Base-by-base conservation (phyloP, 805 yeast species). In the Monosporozyma solicola region DNA sequence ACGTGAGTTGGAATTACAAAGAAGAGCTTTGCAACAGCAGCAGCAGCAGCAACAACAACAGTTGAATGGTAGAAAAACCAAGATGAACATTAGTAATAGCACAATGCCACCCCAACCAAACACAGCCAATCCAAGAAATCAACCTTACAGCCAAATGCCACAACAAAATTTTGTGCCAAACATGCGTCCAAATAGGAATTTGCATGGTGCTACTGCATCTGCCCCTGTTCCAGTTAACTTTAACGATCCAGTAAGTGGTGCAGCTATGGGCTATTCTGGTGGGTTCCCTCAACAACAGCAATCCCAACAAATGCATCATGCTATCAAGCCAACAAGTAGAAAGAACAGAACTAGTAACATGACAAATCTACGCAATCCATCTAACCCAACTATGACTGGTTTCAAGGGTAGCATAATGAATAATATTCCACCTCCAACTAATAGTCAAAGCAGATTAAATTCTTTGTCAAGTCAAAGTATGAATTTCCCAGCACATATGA, bases 261-360 rank as follows among this genome's bases (percentile, higher is more conserved):
- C 49, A 27, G 41, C 43, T 35, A 44, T 44, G 48, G 43, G 46
- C 27, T 43, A 22, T 41, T 3, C 45, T 43, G 41, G 48, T 41
- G 53, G 51, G 10, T 43, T 31, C 22, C 41, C 24, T 32, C 52
- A 39, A 41, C 46, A 43, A 24, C 46, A 43, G 15, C 48, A 39
- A 24, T 20, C 49, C 24, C 55, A 52, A 47, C 53, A 43, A 16
- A 44, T 49, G 46, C 60, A 62, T 32, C 60, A 63, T 49, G 54
- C 63, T n/a, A 59, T 66, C 51, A 63, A 65, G 54, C 64, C 71
- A 41, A 67, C 72, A 1, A 68, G 72, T 49, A 65, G 72, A 51
- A 69, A 69, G 51, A 68, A 69, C 50, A 66, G 72, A 59, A 56
- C 58, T 32, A 67, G 70, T 46, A 62, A 63, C 48, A 62, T 69